Evolutionary conservation across 2,329 filamentous ascomycete genomes (phyloP), one percentile per base, ranked within the genome.

Genomic region (Arthroderma sp.): DNA sequence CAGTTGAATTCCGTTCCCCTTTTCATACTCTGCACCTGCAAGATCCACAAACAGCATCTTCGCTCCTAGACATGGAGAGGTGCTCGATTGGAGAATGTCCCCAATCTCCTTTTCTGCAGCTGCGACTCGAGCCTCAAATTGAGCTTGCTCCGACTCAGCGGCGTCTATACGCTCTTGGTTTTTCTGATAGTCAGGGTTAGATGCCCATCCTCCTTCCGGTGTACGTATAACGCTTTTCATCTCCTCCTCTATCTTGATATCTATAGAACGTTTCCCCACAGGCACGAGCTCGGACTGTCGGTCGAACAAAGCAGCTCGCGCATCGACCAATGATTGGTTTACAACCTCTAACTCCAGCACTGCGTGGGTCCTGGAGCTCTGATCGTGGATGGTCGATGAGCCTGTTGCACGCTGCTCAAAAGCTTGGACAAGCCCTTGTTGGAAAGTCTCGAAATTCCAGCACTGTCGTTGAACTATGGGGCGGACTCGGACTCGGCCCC

Each of bases 31-130:
- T 0, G 68, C 58, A 2, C 67, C 68, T 2, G 68, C 68, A 4
- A 70, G 54, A 47, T 71, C 68, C 1, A 70, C 65, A 54, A 70
- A 70, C 6, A 69, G 59, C 40, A 68, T 56, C 45, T 62, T 68
- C 0, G 58, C 66, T 1, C 66, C 66, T 0, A 70, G 54, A 39
- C 61, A 63, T 11, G 45, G 34, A 45, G 61, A 50, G 5, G 2
- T 10, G 15, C 45, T 48, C 2, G 50, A 51, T 8, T 40, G 43
- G 10, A 64, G 56, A 5, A 62, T 47, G 3, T 51, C 36, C 4
- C 29, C 32, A 1, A 65, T 57, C 1, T 54, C 29, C 1, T 56
- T 51, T 51, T 69, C 66, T 0, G 66, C 66, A 4, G 49, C 44
- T 33, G 55, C 47, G 2, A 70, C 51, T 0, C 53, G 52, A 0